Evolutionary conservation across 139 green algal species (phyloP).

Genomic region (Tetradesmus obliquus): DNA sequence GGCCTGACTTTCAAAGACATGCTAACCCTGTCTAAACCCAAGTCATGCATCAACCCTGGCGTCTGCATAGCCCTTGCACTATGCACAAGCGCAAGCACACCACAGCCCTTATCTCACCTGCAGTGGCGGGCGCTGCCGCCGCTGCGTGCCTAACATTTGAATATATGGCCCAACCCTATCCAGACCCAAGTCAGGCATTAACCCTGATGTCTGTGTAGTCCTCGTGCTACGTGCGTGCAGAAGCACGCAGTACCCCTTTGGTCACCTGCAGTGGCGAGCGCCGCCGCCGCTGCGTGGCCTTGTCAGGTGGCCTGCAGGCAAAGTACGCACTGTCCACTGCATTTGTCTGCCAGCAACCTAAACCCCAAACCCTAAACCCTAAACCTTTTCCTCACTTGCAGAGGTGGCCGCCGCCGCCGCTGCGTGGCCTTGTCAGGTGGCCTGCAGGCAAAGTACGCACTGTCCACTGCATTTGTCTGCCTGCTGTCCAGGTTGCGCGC

Average conservation of each 20-base stretch:
- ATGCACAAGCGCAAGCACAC: no score
- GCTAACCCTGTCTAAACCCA: no score
- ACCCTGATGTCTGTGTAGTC: no score
- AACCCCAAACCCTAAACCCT: no score
- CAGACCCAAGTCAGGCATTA: no score
- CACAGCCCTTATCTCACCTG: neutral
- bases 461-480: slow-evolving; percentile 86
- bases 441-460: slow-evolving; percentile 80
- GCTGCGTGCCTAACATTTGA: no score
- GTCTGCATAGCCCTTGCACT: no score
- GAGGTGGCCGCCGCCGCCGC: slow-evolving; percentile 46
- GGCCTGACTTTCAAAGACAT: neutral
- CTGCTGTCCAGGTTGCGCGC: slow-evolving; percentile 87
- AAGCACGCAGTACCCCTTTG: no score
- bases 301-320: slow-evolving; percentile 52
- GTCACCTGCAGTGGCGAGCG: slow-evolving; percentile 41
- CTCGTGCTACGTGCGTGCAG: no score
- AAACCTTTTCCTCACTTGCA: slow-evolving; percentile 8
- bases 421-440: slow-evolving; percentile 49
- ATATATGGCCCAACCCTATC: no score
- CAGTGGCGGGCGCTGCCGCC: slow-evolving; percentile 33
- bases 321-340: slow-evolving; percentile 93
- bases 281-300: slow-evolving; percentile 38
- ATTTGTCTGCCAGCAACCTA: slow-evolving; percentile 64
- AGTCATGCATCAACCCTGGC: no score